These are phyloP conservation scores for Heterobasidion parviporum DNA, from an alignment of 1,284 basidiomycete species.

Conservation along the genomic window DNA sequence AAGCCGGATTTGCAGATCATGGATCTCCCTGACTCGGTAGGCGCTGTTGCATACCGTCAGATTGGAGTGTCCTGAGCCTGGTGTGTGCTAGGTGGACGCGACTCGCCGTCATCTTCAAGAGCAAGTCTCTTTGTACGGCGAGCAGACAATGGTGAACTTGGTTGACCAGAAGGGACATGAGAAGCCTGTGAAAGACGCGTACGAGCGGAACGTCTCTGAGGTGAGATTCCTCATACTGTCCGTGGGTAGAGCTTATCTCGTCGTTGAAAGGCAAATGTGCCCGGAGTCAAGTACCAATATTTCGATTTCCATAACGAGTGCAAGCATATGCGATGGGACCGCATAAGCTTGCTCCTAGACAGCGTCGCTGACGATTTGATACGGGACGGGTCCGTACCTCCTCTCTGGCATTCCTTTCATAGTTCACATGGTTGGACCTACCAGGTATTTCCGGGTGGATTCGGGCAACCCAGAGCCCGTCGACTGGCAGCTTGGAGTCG, in stretches of 20 bases:
- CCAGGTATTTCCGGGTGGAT: conserved; percentile 66
- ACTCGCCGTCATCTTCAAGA: conserved; percentile 72
- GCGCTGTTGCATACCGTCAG: conserved; percentile 15
- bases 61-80: conserved; percentile 4
- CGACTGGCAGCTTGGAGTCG: conserved; percentile 54
- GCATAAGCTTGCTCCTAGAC: conserved; percentile 81
- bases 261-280: conserved; percentile 42
- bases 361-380: conserved; percentile 68
- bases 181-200: conserved; percentile 93
- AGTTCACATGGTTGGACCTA: background rate
- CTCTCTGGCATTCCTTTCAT: background rate
- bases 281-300: conserved; percentile 83
- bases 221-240: conserved; percentile 22
- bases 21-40: conserved; percentile 80
- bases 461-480: conserved; percentile 35
- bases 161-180: conserved; percentile 96
- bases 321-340: conserved; percentile 92
- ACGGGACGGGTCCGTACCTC: conserved; percentile 53
- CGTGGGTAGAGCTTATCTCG: conserved; percentile 5
- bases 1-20: conserved; percentile 97
- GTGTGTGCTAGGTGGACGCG: conserved; percentile 49
- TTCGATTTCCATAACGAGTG: conserved; percentile 99
- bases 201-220: conserved; percentile 72
- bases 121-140: conserved; percentile 74
- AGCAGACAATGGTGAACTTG: conserved; percentile 82